These are phyloP conservation scores for Globisporangium alternatum DNA, from an alignment of 352 stramenopile genomes.

Conservation along the genomic window DNA sequence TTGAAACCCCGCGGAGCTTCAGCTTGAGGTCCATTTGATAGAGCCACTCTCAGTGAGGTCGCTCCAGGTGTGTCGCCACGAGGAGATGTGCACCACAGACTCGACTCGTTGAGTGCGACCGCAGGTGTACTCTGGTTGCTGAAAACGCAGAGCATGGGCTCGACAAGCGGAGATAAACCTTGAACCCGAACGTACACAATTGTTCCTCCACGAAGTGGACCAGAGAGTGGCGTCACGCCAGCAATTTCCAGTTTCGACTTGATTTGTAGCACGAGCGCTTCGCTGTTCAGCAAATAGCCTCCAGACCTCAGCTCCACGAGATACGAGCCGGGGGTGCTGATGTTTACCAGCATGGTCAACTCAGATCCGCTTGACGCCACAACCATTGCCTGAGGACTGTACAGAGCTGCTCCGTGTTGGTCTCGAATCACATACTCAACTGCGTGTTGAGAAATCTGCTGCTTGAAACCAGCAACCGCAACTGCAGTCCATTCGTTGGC, in stretches of 20 bases:
- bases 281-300: constrained; percentile 1
- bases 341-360: constrained; percentile 3
- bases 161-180: not conserved
- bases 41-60: constrained; percentile 23
- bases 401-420: not conserved
- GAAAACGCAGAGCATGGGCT: constrained; percentile 31
- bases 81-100: constrained; percentile 26
- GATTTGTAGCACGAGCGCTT: not conserved
- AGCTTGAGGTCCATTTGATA: not conserved
- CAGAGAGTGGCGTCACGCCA: constrained; percentile 2
- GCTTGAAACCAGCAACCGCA: not conserved
- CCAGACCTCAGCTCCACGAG: constrained; percentile 4
- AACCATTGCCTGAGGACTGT: not conserved
- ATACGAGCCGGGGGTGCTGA: constrained; percentile 1
- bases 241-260: constrained; percentile 1
- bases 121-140: constrained; percentile 13
- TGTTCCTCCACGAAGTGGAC: constrained; percentile 29
- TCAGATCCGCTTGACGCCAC: not conserved
- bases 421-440: constrained; percentile 4
- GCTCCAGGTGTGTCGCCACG: constrained; percentile 8
- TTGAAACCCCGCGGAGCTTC: constrained; percentile 1
- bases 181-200: constrained; percentile 23
- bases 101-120: constrained; percentile 7
- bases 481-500: not conserved
- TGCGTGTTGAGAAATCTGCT: not conserved